Evolutionary conservation across 1,284 basidiomycete species (phyloP), one percentile per base, ranked within the genome.

Genomic region (Cutaneotrichosporon sp.): DNA sequence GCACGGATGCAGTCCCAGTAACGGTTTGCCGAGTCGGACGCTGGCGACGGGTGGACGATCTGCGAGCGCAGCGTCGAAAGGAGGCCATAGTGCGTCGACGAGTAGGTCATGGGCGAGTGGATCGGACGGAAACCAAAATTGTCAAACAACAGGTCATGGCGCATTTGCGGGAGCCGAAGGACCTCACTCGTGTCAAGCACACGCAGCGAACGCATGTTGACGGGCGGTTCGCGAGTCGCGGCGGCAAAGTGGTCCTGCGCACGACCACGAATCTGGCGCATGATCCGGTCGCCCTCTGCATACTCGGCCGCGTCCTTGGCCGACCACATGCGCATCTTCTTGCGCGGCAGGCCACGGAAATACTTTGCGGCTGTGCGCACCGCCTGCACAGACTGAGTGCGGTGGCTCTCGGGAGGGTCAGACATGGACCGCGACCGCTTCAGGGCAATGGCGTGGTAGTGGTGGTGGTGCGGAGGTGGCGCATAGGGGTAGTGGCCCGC

Each of bases 121-220:
- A 70, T 58, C 2, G 70, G 69, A 10, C 67, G 62, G 56, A 70
- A 73, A 17, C 67, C 69, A 30, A 69, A 62, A 43, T 59, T 65
- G 63, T 89, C 90, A 65, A 94, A 94, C 57, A 94, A 82, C 58
- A 94, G 80, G 74, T 96, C 91, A 70, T 96, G 91, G 40, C 90
- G 85, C 57, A 96, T 84, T 72, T 92, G 90, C 21, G 88, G 87
- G 68, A 91, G 91, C 53, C 87, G 83, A 56, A 94, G 80, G 62
- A 94, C 91, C 57, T 87, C 83, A 58, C 85, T 82, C 22, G 93
- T 78, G 70, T 96, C 90, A 42, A 96, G 79, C 68, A 91, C 87
- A 66, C 84, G 85, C 63, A 96, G 78, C 0, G 88, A 89, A 49
- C 84, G 81, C 43, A 86, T 80, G 65, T 90, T 92, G 70, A 94